Conservation (phyloP, 345 rosid genomes). For the Salix exigua region DNA sequence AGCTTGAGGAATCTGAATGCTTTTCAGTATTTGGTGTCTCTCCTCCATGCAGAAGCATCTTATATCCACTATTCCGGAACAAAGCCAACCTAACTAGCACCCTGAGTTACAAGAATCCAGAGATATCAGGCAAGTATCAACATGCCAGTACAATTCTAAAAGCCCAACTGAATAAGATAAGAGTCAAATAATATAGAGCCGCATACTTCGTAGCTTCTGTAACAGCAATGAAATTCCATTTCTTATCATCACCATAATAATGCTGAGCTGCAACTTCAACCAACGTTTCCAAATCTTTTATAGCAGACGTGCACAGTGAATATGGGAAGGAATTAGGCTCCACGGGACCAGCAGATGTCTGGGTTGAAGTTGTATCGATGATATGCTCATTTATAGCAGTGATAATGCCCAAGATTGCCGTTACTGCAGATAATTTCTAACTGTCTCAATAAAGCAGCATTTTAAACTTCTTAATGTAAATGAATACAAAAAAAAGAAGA, state of each 20-base stretch:
- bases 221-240: constrained; percentile 80
- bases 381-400: constrained; percentile 85
- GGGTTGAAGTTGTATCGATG: constrained; percentile 57
- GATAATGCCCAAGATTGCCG: constrained; percentile 74
- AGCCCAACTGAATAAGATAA: neutral
- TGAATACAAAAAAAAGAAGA: neutral
- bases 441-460: constrained; percentile 16
- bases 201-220: constrained; percentile 82
- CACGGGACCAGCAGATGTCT: constrained; percentile 28
- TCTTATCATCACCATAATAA: constrained; percentile 66
- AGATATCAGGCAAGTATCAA: constrained; percentile 10
- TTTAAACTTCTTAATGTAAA: neutral
- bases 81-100: constrained; percentile 61
- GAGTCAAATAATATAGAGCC: constrained; percentile 1
- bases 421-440: constrained; percentile 54
- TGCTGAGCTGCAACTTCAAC: constrained; percentile 87
- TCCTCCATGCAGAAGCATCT: constrained; percentile 93
- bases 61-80: constrained; percentile 71
- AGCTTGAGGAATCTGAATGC: constrained; percentile 30
- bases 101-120: constrained; percentile 39
- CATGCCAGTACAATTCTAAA: neutral
- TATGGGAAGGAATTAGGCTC: constrained; percentile 59
- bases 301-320: constrained; percentile 63
- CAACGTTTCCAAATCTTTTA: constrained; percentile 82
- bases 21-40: constrained; percentile 63